phyloP scores from a whole-genome alignment of 1,139 yeast species.

The Blastobotrys raffinosifermentans region DNA sequence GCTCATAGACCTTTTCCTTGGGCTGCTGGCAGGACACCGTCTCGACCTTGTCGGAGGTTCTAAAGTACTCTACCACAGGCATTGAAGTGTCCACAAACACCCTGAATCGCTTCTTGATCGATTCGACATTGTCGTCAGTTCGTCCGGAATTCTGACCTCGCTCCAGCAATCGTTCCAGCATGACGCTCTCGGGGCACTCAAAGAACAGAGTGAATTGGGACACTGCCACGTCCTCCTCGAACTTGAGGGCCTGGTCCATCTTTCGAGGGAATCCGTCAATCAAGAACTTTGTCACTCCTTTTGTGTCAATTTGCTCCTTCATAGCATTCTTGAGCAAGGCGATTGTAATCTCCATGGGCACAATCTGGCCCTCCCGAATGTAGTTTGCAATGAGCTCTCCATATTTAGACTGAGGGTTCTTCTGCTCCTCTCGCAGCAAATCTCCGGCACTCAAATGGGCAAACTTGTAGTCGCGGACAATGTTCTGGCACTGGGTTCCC shows the following conservation, averaged over 20 bases:
- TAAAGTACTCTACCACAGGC: constrained; percentile 88
- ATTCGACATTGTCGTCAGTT: constrained; percentile 82
- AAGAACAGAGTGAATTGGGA: constrained; percentile 77
- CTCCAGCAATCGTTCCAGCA: constrained; percentile 75
- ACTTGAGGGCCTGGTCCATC: constrained; percentile 92
- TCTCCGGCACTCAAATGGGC: constrained; percentile 92
- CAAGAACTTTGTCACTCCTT: constrained; percentile 59
- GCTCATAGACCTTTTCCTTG: constrained; percentile 64
- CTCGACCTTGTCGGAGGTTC: constrained; percentile 66
- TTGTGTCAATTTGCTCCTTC: constrained; percentile 37
- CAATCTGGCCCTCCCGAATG: constrained; percentile 81
- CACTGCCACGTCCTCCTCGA: constrained; percentile 70
- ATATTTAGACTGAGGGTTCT: constrained; percentile 68
- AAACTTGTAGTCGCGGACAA: constrained; percentile 72
- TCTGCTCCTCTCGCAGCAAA: constrained; percentile 82
- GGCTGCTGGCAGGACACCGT: constrained; percentile 71
- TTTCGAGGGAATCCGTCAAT: constrained; percentile 95
- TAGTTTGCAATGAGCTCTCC: constrained; percentile 78
- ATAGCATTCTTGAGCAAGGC: constrained; percentile 78
- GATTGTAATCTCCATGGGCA: constrained; percentile 90
- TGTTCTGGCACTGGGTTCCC: constrained; percentile 87
- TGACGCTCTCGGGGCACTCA: constrained; percentile 84
- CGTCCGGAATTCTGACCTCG: constrained; percentile 96
- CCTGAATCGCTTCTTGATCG: constrained; percentile 78
- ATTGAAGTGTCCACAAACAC: constrained; percentile 81